Evolutionary conservation across 306 rosid species (phyloP).

Genomic region (Mucuna pruriens): DNA sequence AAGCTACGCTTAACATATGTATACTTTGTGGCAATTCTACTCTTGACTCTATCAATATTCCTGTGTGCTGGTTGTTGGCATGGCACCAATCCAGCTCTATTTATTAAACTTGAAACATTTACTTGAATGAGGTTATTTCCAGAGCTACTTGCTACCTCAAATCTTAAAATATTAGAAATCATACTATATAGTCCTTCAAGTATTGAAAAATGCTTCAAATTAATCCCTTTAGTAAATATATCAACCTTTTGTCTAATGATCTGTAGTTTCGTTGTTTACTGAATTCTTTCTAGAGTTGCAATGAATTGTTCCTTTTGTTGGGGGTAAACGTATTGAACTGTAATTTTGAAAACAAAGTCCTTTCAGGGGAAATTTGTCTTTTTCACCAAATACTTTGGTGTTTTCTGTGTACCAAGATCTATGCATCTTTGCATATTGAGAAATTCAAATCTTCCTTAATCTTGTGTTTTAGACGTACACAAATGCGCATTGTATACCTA

Average conservation of each 20-base stretch:
- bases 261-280: neutral
- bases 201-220: too few relatives aligned
- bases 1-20: slow-evolving; percentile 11
- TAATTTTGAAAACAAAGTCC: neutral
- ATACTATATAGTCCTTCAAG: too few relatives aligned
- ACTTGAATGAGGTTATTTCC: neutral
- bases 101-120: slow-evolving; percentile 17
- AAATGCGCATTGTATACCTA: neutral
- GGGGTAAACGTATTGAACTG: neutral
- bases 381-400: neutral
- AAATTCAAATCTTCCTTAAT: too few relatives aligned
- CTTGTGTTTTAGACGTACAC: neutral
- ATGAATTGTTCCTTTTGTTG: neutral
- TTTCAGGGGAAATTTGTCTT: neutral
- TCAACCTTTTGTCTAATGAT: neutral
- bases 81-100: neutral
- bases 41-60: neutral
- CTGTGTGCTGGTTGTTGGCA: slow-evolving; percentile 6
- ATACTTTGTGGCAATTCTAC: slow-evolving; percentile 21
- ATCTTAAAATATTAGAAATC: too few relatives aligned
- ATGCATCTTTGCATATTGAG: neutral
- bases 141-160: neutral
- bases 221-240: too few relatives aligned
- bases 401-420: neutral
- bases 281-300: neutral